Conservation (phyloP, 257 asterid species). For the Buddleja alternifolia region DNA sequence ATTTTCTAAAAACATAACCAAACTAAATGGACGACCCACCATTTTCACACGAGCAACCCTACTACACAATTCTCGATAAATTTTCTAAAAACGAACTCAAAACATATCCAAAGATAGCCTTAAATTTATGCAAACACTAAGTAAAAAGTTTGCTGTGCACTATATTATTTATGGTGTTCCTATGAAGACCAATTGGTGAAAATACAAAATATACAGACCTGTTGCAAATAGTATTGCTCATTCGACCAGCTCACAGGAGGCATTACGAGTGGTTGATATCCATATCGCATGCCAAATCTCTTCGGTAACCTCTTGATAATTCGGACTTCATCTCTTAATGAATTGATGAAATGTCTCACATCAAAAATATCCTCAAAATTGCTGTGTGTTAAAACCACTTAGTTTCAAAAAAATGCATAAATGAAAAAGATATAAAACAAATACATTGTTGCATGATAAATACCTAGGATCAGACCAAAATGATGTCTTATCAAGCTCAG, state of each 20-base stretch:
- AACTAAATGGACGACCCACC: too few relatives aligned
- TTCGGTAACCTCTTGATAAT: slow-evolving; percentile 81
- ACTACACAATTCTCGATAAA: too few relatives aligned
- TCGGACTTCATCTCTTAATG: slow-evolving; percentile 85
- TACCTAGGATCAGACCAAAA: slow-evolving; percentile 99
- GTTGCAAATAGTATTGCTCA: slow-evolving; percentile 88
- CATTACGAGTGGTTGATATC: slow-evolving; percentile 71
- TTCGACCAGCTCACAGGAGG: slow-evolving; percentile 98
- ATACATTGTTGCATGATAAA: slow-evolving; percentile 17
- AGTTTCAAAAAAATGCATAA: slow-evolving; percentile 21
- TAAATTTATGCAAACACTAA: too few relatives aligned
- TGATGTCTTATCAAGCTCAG: slow-evolving; percentile 94
- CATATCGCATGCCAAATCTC: slow-evolving; percentile 63
- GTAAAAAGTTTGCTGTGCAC: too few relatives aligned
- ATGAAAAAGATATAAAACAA: neutral
- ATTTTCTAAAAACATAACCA: too few relatives aligned
- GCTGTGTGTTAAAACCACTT: slow-evolving; percentile 19
- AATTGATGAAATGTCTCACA: slow-evolving; percentile 79
- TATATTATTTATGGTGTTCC: neutral
- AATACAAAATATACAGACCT: slow-evolving; percentile 50
- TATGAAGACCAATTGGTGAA: neutral
- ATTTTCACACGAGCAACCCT: too few relatives aligned
- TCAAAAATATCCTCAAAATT: slow-evolving; percentile 88
- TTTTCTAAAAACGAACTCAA: too few relatives aligned
- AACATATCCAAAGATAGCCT: too few relatives aligned